phyloP scores from a whole-genome alignment of 441 rosid genomes.

The Flueggea neowawraea region DNA sequence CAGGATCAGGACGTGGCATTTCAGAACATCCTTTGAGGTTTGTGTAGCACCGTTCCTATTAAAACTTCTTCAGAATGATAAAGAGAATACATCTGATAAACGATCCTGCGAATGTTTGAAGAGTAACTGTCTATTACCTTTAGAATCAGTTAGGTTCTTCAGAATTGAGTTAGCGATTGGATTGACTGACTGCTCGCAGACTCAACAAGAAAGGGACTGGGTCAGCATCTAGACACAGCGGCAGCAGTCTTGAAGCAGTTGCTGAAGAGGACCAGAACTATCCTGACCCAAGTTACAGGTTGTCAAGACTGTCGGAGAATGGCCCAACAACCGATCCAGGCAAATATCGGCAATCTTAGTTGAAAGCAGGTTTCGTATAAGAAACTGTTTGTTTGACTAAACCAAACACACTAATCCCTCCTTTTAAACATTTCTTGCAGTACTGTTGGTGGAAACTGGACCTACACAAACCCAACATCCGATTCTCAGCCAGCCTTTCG shows the following conservation, averaged over 20 bases:
- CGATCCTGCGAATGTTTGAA: not conserved
- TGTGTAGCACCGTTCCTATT: constrained; percentile 11
- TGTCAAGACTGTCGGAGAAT: constrained; percentile 48
- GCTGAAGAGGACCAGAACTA: constrained; percentile 55
- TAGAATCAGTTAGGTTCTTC: not conserved
- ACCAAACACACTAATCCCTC: not conserved
- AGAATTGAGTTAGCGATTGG: constrained; percentile 7
- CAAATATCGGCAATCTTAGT: constrained; percentile 15
- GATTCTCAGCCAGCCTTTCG: constrained; percentile 33
- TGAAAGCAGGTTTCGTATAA: not conserved
- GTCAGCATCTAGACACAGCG: constrained; percentile 59
- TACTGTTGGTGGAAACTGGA: constrained; percentile 67
- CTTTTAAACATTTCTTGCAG: constrained; percentile 25
- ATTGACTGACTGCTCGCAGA: constrained; percentile 27
- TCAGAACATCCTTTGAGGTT: constrained; percentile 45
- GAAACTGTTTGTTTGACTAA: not conserved
- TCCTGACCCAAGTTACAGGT: constrained; percentile 43
- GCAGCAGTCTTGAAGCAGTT: constrained; percentile 61
- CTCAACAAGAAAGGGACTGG: constrained; percentile 44
- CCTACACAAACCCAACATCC: constrained; percentile 69
- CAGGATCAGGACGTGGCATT: constrained; percentile 54
- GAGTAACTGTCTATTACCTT: not conserved
- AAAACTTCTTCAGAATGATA: not conserved
- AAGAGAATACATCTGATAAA: not conserved
- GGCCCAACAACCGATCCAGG: constrained; percentile 53